These are phyloP conservation scores for Mucor racemosus DNA, from an alignment of 371 early-diverging fungal genomes.

Conservation along the genomic window DNA sequence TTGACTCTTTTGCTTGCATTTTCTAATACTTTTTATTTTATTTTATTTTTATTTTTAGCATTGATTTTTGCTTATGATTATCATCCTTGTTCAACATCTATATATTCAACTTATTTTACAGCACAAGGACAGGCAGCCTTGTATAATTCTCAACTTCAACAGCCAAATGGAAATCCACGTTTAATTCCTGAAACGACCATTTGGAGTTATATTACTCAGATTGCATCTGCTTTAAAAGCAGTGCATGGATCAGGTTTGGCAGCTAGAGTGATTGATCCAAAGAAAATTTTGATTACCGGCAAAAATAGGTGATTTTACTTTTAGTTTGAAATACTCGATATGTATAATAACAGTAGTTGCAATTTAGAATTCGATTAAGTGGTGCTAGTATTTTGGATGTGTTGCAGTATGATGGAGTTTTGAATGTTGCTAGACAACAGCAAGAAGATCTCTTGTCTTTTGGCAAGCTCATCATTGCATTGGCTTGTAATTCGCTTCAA, in stretches of 20 bases:
- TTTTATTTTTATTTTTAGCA: too few species aligned
- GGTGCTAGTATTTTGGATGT: slow-evolving; percentile 87
- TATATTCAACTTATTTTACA: slow-evolving; percentile 69
- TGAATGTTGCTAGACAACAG: slow-evolving; percentile 69
- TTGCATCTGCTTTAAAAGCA: slow-evolving; percentile 82
- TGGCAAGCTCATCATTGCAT: slow-evolving; percentile 79
- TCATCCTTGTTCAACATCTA: slow-evolving; percentile 82
- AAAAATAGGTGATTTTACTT: slow-evolving; percentile 65
- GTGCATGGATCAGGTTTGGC: slow-evolving; percentile 87
- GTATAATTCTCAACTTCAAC: slow-evolving; percentile 18
- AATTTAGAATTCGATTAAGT: slow-evolving; percentile 73
- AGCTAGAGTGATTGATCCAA: slow-evolving; percentile 77
- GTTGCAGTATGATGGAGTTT: slow-evolving; percentile 69
- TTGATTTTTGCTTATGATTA: slow-evolving; percentile 89
- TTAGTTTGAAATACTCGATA: too few species aligned
- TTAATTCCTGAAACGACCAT: slow-evolving; percentile 15
- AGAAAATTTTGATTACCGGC: slow-evolving; percentile 80
- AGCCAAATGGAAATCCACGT: neutral
- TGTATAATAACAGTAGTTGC: neutral
- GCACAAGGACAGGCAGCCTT: slow-evolving; percentile 51
- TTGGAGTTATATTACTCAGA: slow-evolving; percentile 78
- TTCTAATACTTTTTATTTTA: too few species aligned
- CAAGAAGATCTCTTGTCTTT: slow-evolving; percentile 86
- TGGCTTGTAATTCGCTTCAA: slow-evolving; percentile 76
- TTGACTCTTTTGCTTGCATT: neutral